A percentile compares a stretch with the other conserved stretches of the same genome.
Evolutionary conservation across 805 yeast genomes (phyloP).

Genomic region (Candida ovalis): DNA sequence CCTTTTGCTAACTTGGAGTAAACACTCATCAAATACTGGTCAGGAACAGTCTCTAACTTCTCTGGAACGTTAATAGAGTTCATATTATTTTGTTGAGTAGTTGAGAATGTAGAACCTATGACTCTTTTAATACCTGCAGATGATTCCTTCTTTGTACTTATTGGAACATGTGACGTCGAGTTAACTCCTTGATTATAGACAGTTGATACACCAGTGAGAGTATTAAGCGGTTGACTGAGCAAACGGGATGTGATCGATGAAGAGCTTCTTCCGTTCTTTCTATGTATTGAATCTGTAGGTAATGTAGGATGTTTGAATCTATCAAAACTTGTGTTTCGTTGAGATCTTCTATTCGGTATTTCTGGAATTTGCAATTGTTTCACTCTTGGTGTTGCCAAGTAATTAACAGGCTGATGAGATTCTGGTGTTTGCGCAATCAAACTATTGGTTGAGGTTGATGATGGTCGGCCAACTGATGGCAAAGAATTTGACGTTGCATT

Average conservation of each 20-base stretch:
- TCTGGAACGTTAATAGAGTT: conserved; percentile 16
- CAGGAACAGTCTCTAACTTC: conserved; percentile 14
- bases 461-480: neutral
- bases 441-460: neutral
- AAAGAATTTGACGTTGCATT: neutral
- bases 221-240: conserved; percentile 23
- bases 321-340: conserved; percentile 22
- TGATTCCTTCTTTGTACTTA: conserved; percentile 10
- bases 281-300: conserved; percentile 20
- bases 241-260: conserved; percentile 30
- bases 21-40: conserved; percentile 42
- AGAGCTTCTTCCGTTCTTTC: conserved; percentile 25
- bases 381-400: conserved; percentile 39
- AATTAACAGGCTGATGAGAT: conserved; percentile 12
- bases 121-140: conserved; percentile 22
- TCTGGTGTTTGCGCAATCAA: conserved; percentile 26
- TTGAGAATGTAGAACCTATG: conserved; percentile 22
- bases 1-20: conserved; percentile 57
- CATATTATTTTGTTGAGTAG: conserved; percentile 2
- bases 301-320: conserved; percentile 24
- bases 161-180: conserved; percentile 2
- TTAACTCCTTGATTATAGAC: conserved; percentile 11
- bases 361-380: conserved; percentile 34
- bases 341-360: conserved; percentile 37
- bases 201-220: conserved; percentile 18